A percentile compares a stretch with the other conserved stretches of the same genome.
Conservation (phyloP, 495 filamentous ascomycete genomes). For the Bathelium albidoporum region DNA sequence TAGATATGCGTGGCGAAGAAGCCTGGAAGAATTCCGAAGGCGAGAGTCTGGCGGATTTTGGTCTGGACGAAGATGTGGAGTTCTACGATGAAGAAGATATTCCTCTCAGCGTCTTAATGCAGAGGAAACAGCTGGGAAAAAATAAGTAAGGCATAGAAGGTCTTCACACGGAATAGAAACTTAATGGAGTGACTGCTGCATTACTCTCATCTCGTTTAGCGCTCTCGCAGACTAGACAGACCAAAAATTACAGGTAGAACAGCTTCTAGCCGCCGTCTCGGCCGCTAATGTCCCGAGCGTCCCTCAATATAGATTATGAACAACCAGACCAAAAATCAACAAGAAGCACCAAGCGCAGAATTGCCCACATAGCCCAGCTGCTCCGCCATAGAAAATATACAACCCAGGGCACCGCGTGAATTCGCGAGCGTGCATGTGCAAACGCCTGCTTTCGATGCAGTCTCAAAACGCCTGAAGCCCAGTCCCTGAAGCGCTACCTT, state of each 20-base stretch:
- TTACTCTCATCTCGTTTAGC: neutral
- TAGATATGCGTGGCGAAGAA: slow-evolving; percentile 42
- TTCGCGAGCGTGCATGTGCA: neutral
- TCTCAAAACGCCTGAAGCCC: neutral
- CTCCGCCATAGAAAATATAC: neutral
- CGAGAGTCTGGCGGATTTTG: slow-evolving; percentile 77
- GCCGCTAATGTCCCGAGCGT: neutral
- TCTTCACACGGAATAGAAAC: no score
- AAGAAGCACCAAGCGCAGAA: neutral
- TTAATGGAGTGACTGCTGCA: neutral
- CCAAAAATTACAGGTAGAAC: neutral
- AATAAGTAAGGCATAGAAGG: neutral
- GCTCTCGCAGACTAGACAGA: neutral
- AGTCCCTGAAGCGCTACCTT: neutral
- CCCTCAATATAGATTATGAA: neutral
- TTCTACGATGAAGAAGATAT: slow-evolving; percentile 73
- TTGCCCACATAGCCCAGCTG: neutral
- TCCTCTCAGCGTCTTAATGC: slow-evolving; percentile 58
- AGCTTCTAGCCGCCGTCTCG: neutral
- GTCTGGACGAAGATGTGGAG: slow-evolving; percentile 76
- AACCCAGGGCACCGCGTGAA: neutral
- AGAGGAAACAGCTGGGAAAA: slow-evolving; percentile 5
- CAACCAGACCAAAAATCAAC: neutral
- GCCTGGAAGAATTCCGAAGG: slow-evolving; percentile 80
- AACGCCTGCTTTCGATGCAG: neutral